Evolutionary conservation across 2,329 filamentous ascomycete species (phyloP).

Genomic region (Lizonia empirigonia): DNA sequence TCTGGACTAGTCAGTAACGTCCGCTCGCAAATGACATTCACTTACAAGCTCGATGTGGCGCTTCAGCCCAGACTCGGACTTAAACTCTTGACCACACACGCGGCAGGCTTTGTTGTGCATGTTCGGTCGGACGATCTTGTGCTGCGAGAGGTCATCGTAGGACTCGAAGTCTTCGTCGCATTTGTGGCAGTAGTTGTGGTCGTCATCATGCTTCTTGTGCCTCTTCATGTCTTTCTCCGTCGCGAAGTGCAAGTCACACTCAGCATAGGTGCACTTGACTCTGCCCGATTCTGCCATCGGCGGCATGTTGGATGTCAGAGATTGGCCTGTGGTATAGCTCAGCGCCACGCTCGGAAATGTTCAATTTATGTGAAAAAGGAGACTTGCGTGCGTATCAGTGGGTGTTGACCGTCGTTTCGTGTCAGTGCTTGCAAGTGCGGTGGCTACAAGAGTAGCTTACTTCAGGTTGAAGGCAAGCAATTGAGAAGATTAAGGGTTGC

Average conservation of each 20-base stretch:
- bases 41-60: conserved; percentile 59
- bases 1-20: conserved; percentile 39
- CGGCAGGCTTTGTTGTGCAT: conserved; percentile 60
- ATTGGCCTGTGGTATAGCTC: not conserved
- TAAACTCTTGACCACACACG: conserved; percentile 63
- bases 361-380: too few species aligned
- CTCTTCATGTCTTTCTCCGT: conserved; percentile 53
- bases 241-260: conserved; percentile 55
- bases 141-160: conserved; percentile 53
- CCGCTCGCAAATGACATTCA: not conserved
- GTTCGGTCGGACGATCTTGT: conserved; percentile 50
- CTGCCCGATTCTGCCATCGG: conserved; percentile 8
- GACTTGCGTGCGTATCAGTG: too few species aligned
- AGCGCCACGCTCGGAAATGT: not conserved
- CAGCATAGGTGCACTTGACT: conserved; percentile 52
- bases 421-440: too few species aligned
- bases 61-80: conserved; percentile 57
- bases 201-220: conserved; percentile 56
- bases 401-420: too few species aligned
- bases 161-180: conserved; percentile 54
- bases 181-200: conserved; percentile 55
- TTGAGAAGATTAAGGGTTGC: not conserved
- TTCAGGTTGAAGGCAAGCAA: too few species aligned
- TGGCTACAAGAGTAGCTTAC: too few species aligned
- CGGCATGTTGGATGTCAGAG: conserved; percentile 27